phyloP scores from a whole-genome alignment of 169 alveolate species.

The Eimeria falciformis region DNA sequence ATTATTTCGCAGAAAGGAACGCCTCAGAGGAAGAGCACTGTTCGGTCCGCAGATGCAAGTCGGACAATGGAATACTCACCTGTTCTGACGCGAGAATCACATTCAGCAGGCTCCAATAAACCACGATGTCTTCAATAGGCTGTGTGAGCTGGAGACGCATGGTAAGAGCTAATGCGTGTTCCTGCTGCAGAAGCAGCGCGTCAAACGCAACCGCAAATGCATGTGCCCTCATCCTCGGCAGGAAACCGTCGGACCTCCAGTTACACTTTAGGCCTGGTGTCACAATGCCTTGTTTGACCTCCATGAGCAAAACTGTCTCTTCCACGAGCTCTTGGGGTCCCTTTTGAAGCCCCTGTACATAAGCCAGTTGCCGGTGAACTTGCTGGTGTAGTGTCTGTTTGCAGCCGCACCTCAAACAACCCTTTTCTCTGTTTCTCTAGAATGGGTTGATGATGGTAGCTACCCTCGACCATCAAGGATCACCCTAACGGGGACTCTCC shows the following conservation, averaged over 20 bases:
- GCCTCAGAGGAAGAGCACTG: too few relatives aligned
- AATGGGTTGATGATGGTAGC: too few relatives aligned
- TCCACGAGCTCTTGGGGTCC: background rate
- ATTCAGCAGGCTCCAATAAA: background rate
- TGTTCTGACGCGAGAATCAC: background rate
- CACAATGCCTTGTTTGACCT: background rate
- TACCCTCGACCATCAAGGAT: too few relatives aligned
- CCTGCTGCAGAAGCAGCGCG: constrained; percentile 26
- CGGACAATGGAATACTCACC: background rate
- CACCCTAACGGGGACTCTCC: too few relatives aligned
- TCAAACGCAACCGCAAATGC: background rate
- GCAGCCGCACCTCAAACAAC: background rate
- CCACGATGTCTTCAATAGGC: background rate
- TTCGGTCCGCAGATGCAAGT: background rate
- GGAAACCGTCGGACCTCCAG: background rate
- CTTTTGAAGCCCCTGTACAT: background rate
- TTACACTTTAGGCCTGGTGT: background rate
- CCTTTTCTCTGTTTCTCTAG: too few relatives aligned
- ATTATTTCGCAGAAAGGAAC: too few relatives aligned
- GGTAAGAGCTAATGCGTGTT: background rate
- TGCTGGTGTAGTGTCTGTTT: background rate
- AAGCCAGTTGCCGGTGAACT: background rate
- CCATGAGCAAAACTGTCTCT: background rate
- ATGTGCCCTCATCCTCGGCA: background rate
- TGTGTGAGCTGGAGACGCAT: background rate